Percentiles rank a stretch among this genome's conserved stretches.
phyloP scores from a whole-genome alignment of 768 basidiomycete species.

The Macrocybe gigantea region DNA sequence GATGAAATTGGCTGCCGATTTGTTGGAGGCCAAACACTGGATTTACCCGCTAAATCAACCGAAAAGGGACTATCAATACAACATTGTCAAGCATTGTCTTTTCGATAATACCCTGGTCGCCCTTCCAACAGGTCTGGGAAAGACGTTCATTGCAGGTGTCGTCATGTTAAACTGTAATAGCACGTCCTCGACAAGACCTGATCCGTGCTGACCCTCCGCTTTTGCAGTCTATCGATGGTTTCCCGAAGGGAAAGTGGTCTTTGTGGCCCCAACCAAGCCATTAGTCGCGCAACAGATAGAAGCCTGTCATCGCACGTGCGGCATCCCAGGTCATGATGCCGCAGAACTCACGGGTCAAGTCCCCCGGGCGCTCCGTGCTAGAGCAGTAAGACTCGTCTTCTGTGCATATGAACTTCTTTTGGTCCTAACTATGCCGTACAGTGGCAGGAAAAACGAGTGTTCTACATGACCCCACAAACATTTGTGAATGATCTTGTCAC shows the following conservation, averaged over 20 bases:
- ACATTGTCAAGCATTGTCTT: conserved; percentile 80
- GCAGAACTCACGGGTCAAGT: conserved; percentile 83
- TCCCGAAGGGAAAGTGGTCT: conserved; percentile 86
- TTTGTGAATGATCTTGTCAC: conserved; percentile 78
- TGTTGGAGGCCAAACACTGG: conserved; percentile 80
- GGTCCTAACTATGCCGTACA: conserved; percentile 17
- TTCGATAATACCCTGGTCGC: conserved; percentile 94
- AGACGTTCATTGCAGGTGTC: conserved; percentile 96
- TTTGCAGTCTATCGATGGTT: conserved; percentile 83
- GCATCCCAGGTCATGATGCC: conserved; percentile 84
- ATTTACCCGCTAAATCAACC: conserved; percentile 86
- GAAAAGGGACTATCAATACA: conserved; percentile 91
- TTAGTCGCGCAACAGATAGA: conserved; percentile 93
- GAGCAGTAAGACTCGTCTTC: conserved; percentile 43
- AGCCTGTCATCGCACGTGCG: conserved; percentile 89
- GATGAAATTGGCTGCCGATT: conserved; percentile 76
- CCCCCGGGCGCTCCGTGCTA: conserved; percentile 42
- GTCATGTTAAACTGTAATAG: conserved; percentile 88
- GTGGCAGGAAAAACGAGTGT: conserved; percentile 83
- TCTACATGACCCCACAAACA: conserved; percentile 97
- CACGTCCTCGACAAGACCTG: neutral
- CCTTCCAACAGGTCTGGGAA: conserved; percentile 92
- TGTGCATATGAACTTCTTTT: too few species aligned
- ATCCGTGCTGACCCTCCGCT: neutral
- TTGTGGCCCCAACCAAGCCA: conserved; percentile 95